Evolutionary conservation across 225 moss, liverwort and hornwort genomes (phyloP), one percentile per base, ranked within the genome.

Genomic region (Pleurozium schreberi): DNA sequence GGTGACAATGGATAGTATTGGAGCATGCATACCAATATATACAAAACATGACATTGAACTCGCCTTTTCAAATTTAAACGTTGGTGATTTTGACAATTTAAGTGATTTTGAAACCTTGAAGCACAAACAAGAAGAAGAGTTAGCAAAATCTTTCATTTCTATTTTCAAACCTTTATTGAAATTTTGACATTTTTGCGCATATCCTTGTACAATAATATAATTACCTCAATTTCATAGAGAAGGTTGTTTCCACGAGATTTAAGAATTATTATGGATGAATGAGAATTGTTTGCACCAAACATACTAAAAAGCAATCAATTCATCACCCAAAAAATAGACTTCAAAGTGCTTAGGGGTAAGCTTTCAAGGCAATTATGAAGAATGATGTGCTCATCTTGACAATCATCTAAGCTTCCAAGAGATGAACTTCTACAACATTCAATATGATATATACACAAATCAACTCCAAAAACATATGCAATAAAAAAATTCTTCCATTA

Each of bases 301-400:
- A 59, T 18, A n/a, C 1, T 80, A 4, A 11, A 26, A 18, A 28
- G 8, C 30, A 42, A 12, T 18, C 7, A 40, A 4, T 5, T 59
- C n/a, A 55, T 40, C 58, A 59, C 59, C 42, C 42, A 80, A 40
- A 78, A 57, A 28, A 59, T 28, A 40, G 18, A 58, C 18, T 40
- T 28, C 1, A 79, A 5, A 57, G 3, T 1, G 0, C 11, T n/a
- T 40, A 11, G 3, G 7, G 6, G 2, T 43, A 27, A 81, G 1
- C 14, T 63, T 81, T 34, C 5, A 63, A 34, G 25, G 34, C 34
- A 64, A 19, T 38, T 65, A 3, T 17, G 2, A 47, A 25, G 17
- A 82, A 34, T 26, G 8, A 82, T 36, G 8, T 14, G 0, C 5
- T 64, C 82, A 82, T 49, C 16, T 82, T 47, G 2, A 82, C 34